Percentiles rank a stretch among this genome's conserved stretches.
Conservation (phyloP, 169 alveolate genomes). For the Eimeria zaria region DNA sequence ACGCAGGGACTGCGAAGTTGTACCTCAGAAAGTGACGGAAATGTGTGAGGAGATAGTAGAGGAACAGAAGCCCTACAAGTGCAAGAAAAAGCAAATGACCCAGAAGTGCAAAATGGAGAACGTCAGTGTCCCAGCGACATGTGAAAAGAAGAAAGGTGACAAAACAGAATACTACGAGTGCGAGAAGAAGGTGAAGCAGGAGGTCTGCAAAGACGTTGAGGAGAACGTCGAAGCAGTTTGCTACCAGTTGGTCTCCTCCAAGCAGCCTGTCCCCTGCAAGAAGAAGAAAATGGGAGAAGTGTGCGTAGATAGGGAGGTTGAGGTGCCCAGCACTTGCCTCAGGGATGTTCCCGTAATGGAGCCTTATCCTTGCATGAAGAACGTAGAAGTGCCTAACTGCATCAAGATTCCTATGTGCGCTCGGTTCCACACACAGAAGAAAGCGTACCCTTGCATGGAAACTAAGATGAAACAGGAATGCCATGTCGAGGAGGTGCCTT, state of each 20-base stretch:
- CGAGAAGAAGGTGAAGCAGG: slow-evolving; percentile 73
- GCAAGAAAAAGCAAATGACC: slow-evolving; percentile 75
- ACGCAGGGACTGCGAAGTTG: slow-evolving; percentile 80
- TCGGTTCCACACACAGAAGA: slow-evolving; percentile 54
- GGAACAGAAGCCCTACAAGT: slow-evolving; percentile 80
- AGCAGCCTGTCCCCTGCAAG: slow-evolving; percentile 76
- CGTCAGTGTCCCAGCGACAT: slow-evolving; percentile 66
- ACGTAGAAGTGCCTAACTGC: slow-evolving; percentile 48
- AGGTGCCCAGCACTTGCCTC: slow-evolving; percentile 81
- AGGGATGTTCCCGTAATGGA: slow-evolving; percentile 76
- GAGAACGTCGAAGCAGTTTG: slow-evolving; percentile 74
- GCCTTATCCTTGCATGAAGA: slow-evolving; percentile 73
- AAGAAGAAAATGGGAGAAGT: slow-evolving; percentile 69
- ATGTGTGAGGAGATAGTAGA: slow-evolving; percentile 81
- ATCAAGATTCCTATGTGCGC: slow-evolving; percentile 74
- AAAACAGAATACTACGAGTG: slow-evolving; percentile 74
- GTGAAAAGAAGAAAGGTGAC: slow-evolving; percentile 82
- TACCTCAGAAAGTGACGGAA: slow-evolving; percentile 61
- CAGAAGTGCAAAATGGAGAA: slow-evolving; percentile 81
- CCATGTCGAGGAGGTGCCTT: slow-evolving; percentile 71
- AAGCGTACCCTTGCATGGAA: slow-evolving; percentile 79
- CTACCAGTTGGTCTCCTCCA: slow-evolving; percentile 55
- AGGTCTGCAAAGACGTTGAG: slow-evolving; percentile 76
- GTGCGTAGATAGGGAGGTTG: slow-evolving; percentile 73
- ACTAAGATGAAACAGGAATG: slow-evolving; percentile 82